These are phyloP conservation scores for Leccinellum albellum DNA, from an alignment of 768 basidiomycete genomes.

Conservation along the genomic window DNA sequence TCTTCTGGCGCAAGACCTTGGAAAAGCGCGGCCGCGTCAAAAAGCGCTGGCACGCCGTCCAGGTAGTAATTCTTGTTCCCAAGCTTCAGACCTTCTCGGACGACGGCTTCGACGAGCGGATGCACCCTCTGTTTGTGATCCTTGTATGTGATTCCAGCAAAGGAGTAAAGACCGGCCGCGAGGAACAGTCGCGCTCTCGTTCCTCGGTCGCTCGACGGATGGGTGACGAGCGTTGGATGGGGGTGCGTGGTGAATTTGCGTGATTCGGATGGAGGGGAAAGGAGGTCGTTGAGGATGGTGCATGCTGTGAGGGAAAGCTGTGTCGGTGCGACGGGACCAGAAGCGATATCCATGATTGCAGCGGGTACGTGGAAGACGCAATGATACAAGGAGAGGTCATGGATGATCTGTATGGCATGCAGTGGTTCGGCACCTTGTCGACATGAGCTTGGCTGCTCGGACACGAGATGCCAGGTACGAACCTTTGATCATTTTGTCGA, in stretches of 20 bases:
- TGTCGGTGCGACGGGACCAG: slow-evolving; percentile 38
- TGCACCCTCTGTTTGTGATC: slow-evolving; percentile 63
- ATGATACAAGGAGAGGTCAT: slow-evolving; percentile 65
- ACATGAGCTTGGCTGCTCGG: slow-evolving; percentile 2
- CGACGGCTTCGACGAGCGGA: slow-evolving; percentile 60
- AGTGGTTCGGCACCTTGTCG: slow-evolving; percentile 68
- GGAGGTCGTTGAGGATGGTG: slow-evolving; percentile 53
- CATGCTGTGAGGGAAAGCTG: slow-evolving; percentile 51
- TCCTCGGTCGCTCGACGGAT: slow-evolving; percentile 25
- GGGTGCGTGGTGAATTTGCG: slow-evolving; percentile 15
- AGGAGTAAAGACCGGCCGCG: slow-evolving; percentile 74
- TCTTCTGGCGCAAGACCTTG: slow-evolving; percentile 29
- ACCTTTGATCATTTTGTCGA: slow-evolving; percentile 95
- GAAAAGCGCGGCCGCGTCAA: slow-evolving; percentile 47
- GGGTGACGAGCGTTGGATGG: slow-evolving; percentile 40
- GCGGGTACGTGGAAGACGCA: slow-evolving; percentile 60
- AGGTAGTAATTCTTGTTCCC: slow-evolving; percentile 74
- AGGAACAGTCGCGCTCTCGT: slow-evolving; percentile 66
- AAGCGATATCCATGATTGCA: slow-evolving; percentile 41
- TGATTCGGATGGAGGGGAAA: slow-evolving; percentile 22
- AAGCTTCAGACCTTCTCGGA: slow-evolving; percentile 83
- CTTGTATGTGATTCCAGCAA: slow-evolving; percentile 50
- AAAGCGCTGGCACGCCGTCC: slow-evolving; percentile 70
- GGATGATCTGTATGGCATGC: slow-evolving; percentile 69
- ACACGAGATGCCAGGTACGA: not conserved